Base-by-base conservation (phyloP, 768 basidiomycete genomes). In the Lentinula boryana region DNA sequence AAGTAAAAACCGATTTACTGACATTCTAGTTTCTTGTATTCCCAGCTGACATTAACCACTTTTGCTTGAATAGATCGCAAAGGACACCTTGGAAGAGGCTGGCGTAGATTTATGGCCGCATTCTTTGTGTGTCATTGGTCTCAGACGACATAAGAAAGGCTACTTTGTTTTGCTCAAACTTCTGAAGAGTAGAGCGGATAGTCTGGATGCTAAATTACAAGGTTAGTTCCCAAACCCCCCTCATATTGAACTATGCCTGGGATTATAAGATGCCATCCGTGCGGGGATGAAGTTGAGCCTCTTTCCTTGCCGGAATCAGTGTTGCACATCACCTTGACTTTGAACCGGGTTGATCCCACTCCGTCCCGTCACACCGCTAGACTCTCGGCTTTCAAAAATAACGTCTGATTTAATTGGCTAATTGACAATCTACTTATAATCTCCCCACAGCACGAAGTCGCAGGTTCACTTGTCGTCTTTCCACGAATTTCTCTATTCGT, bases 401-500 rank as follows among this genome's bases (percentile, higher is more conserved):
- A 43, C 21, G 18, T 12, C 9, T 48, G 46, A 43, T 43, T 16
- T 10, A 9, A 48, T 48, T 23, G 46, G 46, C 21, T 18, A 12
- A 48, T n/a, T 44, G 3, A 7, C 46, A 38, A 54, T 32, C 5
- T 23, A 43, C 21, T 3, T 4, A 18, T 44, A 7, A 23, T 32
- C 18, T 38, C 23, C 21, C 23, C 9, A 36, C 31, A 58, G 57
- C 43, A 41, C 57, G 57, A 7, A 33, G 57, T 21, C 48, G 44
- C 10, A 58, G 35, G 21, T 27, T 58, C 16, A 58, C 57, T 38
- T 48, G 57, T 27, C 57, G 57, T 15, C 57, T 58, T 27, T 58
- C 57, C 7, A 58, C 43, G 32, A 58, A 58, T 50, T 58, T 58
- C 32, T 46, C 43, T n/a, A 58, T 58, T n/a, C 57, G 15, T 8